These are phyloP conservation scores for Epichloe aotearoae DNA, from an alignment of 2,329 filamentous ascomycete species.

Conservation along the genomic window DNA sequence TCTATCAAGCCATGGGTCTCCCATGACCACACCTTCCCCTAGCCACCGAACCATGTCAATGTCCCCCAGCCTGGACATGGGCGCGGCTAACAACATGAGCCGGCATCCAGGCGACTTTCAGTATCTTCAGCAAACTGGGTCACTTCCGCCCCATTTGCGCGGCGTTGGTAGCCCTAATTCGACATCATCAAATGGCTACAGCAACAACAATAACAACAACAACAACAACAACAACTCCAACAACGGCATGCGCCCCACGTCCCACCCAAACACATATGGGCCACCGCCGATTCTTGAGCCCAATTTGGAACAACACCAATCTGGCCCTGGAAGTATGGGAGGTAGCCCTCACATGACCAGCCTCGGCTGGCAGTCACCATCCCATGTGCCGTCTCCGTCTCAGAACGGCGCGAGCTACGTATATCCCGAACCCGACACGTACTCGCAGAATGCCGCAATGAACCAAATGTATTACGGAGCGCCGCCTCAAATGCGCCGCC, in stretches of 20 bases:
- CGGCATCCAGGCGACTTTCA: conserved; percentile 51
- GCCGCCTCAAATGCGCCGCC: conserved; percentile 50
- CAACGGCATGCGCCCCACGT: conserved; percentile 55
- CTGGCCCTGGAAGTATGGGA: conserved; percentile 52
- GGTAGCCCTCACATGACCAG: conserved; percentile 77
- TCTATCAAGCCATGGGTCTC: conserved; percentile 59
- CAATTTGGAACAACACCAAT: conserved; percentile 62
- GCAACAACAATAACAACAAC: conserved; percentile 20
- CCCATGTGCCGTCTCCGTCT: conserved; percentile 58
- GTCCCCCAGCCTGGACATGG: conserved; percentile 66
- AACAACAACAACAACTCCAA: conserved; percentile 26
- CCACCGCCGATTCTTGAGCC: conserved; percentile 78
- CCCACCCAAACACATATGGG: conserved; percentile 72
- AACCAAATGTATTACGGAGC: conserved; percentile 62
- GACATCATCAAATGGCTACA: conserved; percentile 46
- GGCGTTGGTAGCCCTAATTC: conserved; percentile 59
- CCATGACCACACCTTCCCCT: conserved; percentile 74
- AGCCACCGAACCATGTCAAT: conserved; percentile 67
- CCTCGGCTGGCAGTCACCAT: conserved; percentile 77
- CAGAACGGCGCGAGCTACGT: conserved; percentile 56
- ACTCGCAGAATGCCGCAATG: conserved; percentile 44
- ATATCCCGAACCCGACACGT: conserved; percentile 73
- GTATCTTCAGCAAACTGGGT: conserved; percentile 61
- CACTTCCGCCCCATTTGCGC: conserved; percentile 72
- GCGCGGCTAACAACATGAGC: conserved; percentile 52